Base-by-base conservation (phyloP, 2,329 filamentous ascomycete genomes). In the Tolypocladium tundrense region DNA sequence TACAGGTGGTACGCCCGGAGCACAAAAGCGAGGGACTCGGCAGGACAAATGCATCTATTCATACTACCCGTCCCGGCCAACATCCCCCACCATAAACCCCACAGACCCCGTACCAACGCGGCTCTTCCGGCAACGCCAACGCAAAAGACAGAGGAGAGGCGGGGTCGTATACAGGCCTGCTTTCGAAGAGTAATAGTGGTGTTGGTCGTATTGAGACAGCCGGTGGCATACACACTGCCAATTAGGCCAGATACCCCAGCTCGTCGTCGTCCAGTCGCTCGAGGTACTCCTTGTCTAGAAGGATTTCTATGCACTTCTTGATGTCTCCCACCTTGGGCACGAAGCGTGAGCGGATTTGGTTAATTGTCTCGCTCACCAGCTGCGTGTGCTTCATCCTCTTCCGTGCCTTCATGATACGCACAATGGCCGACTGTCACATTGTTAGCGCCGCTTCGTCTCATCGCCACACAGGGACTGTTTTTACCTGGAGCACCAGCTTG, bases 231-330 rank as follows among this genome's bases (percentile, higher is more conserved):
- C 8, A 31, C 33, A 33, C 13, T 4, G 27, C 24, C 24, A 2
- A 5, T 82, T 83, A 97, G 66, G 93, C 93, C 63, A 97, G 85
- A 73, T 97, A 97, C 58, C 93, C 91, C 60, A 99, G 82, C 70
- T 97, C 91, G 69, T 97, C 94, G 57, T 90, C 91, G 53, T 97
- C 94, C 59, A 97, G 77, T 58, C 94, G 90, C 79, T 99, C 94
- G 54, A 99, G 84, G 69, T 99, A 99, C 73, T 99, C 94, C 80
- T 99, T 99, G 79, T 99, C 94, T 63, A 99, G 87, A 45, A 99
- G 81, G 63, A 96, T 96, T 75, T 99, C 94, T 71, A 99, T 97
- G 74, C 94, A 97, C 79, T 97, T 99, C 80, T 99, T 99, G 83
- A 99, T 99, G 66, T 99, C 94, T 19, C 85, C 81, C 37, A 99